These are phyloP conservation scores for Mycena galericulata DNA, from an alignment of 768 basidiomycete species.

Conservation along the genomic window DNA sequence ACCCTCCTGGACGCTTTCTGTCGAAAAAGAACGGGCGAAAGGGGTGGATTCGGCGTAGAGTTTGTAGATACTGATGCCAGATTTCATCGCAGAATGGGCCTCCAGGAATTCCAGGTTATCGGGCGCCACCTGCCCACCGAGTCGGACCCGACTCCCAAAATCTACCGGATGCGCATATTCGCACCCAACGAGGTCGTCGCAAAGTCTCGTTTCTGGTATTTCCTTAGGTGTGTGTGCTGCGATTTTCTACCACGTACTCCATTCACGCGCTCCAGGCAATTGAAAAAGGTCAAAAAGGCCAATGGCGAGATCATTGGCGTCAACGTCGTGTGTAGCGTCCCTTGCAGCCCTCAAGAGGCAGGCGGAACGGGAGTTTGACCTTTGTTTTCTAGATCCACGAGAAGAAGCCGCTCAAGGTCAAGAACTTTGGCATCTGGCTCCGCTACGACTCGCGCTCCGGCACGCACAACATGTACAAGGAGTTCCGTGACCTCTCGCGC, in stretches of 20 bases:
- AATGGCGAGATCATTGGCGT: conserved; percentile 99
- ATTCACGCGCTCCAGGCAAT: conserved; percentile 65
- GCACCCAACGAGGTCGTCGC: conserved; percentile 99
- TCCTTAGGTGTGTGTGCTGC: conserved; percentile 77
- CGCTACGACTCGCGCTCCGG: conserved; percentile 99
- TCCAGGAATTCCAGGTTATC: conserved; percentile 95
- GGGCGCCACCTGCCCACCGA: conserved; percentile 98
- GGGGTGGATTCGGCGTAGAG: conserved; percentile 16
- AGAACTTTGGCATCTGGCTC: conserved; percentile 99
- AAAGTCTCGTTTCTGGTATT: conserved; percentile 99
- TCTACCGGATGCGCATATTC: conserved; percentile 99
- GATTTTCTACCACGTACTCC: not conserved
- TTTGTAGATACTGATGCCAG: conserved; percentile 18
- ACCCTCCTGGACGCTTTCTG: not conserved
- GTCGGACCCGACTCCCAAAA: conserved; percentile 93
- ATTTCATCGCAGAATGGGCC: conserved; percentile 67
- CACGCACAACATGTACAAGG: conserved; percentile 99
- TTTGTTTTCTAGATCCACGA: conserved; percentile 85
- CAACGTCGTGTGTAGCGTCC: conserved; percentile 91
- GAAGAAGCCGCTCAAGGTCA: conserved; percentile 97
- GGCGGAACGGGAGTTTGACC: conserved; percentile 73
- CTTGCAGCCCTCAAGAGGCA: conserved; percentile 90
- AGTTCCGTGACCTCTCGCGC: conserved; percentile 95
- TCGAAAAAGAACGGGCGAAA: not conserved
- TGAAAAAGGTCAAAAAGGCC: conserved; percentile 99